A percentile compares a stretch with the other conserved stretches of the same genome.
Evolutionary conservation across 1,284 basidiomycete species (phyloP).

Genomic region (Austropuccinia psidii): DNA sequence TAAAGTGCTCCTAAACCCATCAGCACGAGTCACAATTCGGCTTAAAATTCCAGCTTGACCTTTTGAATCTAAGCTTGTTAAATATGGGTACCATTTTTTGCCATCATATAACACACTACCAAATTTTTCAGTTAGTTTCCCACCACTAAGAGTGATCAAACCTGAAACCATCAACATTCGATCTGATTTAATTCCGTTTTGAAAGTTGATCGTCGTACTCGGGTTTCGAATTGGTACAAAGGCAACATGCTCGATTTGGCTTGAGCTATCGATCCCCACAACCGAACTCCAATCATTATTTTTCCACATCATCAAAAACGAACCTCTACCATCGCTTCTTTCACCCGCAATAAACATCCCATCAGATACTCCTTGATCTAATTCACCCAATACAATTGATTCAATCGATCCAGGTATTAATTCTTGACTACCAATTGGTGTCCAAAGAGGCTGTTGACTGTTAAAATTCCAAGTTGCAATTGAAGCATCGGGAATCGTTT

Average conservation of each 20-base stretch:
- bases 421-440: slow-evolving; percentile 58
- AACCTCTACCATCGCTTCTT: slow-evolving; percentile 55
- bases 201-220: slow-evolving; percentile 53
- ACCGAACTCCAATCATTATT: slow-evolving; percentile 64
- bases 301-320: slow-evolving; percentile 76
- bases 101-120: slow-evolving; percentile 71
- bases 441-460: slow-evolving; percentile 57
- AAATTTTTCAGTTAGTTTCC: slow-evolving; percentile 22
- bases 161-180: slow-evolving; percentile 88
- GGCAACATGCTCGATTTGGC: background rate
- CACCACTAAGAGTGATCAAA: slow-evolving; percentile 64
- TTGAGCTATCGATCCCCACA: slow-evolving; percentile 49
- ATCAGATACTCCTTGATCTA: slow-evolving; percentile 58
- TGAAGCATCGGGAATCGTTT: slow-evolving; percentile 55
- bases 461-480: slow-evolving; percentile 64
- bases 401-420: slow-evolving; percentile 80
- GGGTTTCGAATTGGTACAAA: slow-evolving; percentile 44
- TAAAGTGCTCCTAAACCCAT: slow-evolving; percentile 39
- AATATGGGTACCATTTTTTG: slow-evolving; percentile 69
- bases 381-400: slow-evolving; percentile 53
- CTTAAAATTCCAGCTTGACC: slow-evolving; percentile 68
- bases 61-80: slow-evolving; percentile 60
- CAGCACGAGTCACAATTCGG: slow-evolving; percentile 66
- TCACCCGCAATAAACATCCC: slow-evolving; percentile 81
- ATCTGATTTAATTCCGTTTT: slow-evolving; percentile 71